Conservation (phyloP, 441 rosid genomes). For the Erodium moschatum region DNA sequence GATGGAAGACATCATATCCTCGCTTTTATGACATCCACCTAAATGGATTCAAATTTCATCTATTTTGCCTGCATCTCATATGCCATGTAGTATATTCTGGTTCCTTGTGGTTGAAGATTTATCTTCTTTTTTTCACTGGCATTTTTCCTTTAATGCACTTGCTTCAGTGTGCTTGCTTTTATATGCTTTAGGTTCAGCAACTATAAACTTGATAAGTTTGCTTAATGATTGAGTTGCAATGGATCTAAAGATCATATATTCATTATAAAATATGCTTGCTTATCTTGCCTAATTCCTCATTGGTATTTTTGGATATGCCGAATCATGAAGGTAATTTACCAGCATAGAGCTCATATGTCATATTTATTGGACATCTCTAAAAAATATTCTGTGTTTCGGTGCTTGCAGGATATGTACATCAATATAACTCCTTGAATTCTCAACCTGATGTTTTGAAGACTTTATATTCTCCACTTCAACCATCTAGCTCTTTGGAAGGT, state of each 20-base stretch:
- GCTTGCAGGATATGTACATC: slow-evolving; percentile 69
- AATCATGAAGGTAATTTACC: slow-evolving; percentile 6
- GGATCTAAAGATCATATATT: background rate
- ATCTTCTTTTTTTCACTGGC: background rate
- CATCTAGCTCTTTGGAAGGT: slow-evolving; percentile 84
- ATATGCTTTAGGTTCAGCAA: background rate
- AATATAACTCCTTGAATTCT: slow-evolving; percentile 77
- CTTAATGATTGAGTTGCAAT: background rate
- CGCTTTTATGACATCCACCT: background rate
- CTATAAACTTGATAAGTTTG: background rate
- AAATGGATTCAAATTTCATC: background rate
- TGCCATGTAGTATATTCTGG: background rate
- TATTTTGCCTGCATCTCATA: background rate
- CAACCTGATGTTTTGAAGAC: slow-evolving; percentile 93
- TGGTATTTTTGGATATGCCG: slow-evolving; percentile 3
- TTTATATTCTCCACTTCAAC: slow-evolving; percentile 91
- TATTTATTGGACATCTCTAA: background rate
- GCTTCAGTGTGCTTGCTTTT: background rate
- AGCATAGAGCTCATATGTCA: background rate
- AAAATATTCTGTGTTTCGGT: slow-evolving; percentile 15
- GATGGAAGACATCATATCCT: background rate
- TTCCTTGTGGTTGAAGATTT: background rate
- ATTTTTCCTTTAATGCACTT: background rate
- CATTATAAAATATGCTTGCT: background rate
- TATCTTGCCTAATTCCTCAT: background rate